Evolutionary conservation across 1,139 yeast species (phyloP).

Genomic region (Kodamaea plutei): DNA sequence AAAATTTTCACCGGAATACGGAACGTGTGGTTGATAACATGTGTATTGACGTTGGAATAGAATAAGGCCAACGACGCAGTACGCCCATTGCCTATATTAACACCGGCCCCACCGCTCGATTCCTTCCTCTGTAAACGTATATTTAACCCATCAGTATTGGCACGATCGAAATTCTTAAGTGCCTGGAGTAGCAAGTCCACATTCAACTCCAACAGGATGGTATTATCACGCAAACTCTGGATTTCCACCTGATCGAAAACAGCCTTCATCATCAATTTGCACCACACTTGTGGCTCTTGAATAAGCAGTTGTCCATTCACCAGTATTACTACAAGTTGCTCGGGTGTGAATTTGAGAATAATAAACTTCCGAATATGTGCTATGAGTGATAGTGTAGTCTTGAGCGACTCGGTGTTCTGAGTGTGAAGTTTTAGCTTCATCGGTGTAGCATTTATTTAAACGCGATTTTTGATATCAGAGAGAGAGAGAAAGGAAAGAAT

Average conservation of each 20-base stretch:
- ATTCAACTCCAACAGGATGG: slow-evolving; percentile 53
- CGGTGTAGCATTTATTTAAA: no score
- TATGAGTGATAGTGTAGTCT: slow-evolving; percentile 28
- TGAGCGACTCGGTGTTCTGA: slow-evolving; percentile 26
- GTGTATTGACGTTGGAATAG: slow-evolving; percentile 37
- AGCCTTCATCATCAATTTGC: slow-evolving; percentile 41
- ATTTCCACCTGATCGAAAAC: slow-evolving; percentile 50
- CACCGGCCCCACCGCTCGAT: slow-evolving; percentile 26
- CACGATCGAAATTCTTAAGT: slow-evolving; percentile 48
- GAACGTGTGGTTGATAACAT: slow-evolving; percentile 52
- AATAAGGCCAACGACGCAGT: slow-evolving; percentile 51
- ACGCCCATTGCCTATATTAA: slow-evolving; percentile 26
- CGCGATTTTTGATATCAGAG: background rate
- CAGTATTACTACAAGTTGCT: slow-evolving; percentile 46
- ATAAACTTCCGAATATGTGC: slow-evolving; percentile 29
- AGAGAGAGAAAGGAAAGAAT: no score
- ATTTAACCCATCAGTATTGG: slow-evolving; percentile 48
- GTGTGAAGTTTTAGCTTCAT: slow-evolving; percentile 37
- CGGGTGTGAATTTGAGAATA: slow-evolving; percentile 39
- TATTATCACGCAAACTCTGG: slow-evolving; percentile 41
- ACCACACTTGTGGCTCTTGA: slow-evolving; percentile 61
- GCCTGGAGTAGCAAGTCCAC: slow-evolving; percentile 53
- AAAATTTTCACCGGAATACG: slow-evolving; percentile 54
- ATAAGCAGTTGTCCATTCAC: slow-evolving; percentile 33
- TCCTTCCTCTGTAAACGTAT: slow-evolving; percentile 51